Evolutionary conservation across 148 eudicot genomes (phyloP), one percentile per base, ranked within the genome.

Genomic region (Nepenthes gracilis): DNA sequence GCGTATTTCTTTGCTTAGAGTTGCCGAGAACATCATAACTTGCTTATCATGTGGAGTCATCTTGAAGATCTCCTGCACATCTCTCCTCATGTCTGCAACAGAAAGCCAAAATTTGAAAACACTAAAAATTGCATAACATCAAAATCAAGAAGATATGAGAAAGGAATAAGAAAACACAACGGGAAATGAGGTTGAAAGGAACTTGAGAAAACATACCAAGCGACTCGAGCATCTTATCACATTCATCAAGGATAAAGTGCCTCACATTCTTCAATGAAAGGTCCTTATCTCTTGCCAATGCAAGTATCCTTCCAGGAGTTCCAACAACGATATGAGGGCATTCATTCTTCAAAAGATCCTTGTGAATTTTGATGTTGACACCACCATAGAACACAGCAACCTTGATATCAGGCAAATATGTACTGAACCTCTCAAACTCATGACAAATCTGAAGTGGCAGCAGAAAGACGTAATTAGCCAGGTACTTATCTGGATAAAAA

Each of bases 41-140:
- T 92, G 98, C 80, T 92, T 92, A 66, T 92, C 98, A 79, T 92
- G 98, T 50, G 98, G 97, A 35, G 97, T 92, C 97, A 87, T 92
- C 80, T 88, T 92, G 82, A 92, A 92, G 33, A 87, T 92, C 69
- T 87, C 97, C 72, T 92, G 96, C 64, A 92, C 96, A 64, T 92
- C 96, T 72, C 83, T 92, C 80, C 97, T 78, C 97, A 92, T 92
- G 68, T 92, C 97, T 92, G 81, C 61, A 70, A 12, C 34, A 35
- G 4, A 61, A 11, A 33, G 9, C 0, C 23, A 23, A 23, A 23
- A 23, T 23, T 23, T 23, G 23, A 23, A 23, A 23, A 23, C 23
- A 23, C 23, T 23, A 23, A 23, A 23, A 23, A 23, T 23, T 23
- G 23, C 0, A 23, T 23, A 23, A 23, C 23, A 23, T 23, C 23